Percentiles rank a stretch among this genome's conserved stretches.
Evolutionary conservation across 2,329 filamentous ascomycete species (phyloP).

Genomic region (Cytospora mali): DNA sequence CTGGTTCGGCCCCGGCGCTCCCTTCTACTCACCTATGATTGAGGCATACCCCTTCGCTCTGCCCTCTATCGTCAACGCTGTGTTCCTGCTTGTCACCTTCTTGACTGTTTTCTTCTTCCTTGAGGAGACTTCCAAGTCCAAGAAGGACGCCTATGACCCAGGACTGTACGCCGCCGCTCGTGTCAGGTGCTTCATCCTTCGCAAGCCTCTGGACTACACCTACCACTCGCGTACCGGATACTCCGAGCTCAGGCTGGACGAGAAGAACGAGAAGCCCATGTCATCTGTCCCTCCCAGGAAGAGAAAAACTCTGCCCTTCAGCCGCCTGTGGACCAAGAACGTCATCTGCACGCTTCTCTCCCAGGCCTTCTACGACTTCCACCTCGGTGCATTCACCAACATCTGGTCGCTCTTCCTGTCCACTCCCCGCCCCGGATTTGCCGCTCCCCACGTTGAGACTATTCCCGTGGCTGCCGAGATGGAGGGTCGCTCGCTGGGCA

Average conservation of each 20-base stretch:
- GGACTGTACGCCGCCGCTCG: conserved; percentile 43
- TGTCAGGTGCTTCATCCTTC: conserved; percentile 34
- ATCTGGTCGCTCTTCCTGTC: conserved; percentile 72
- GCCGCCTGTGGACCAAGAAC: conserved; percentile 51
- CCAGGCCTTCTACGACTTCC: conserved; percentile 71
- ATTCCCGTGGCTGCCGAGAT: conserved; percentile 11
- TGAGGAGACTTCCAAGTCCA: conserved; percentile 56
- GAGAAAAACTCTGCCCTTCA: conserved; percentile 38
- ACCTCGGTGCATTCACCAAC: conserved; percentile 69
- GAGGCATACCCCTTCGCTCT: conserved; percentile 67
- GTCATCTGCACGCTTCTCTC: conserved; percentile 58
- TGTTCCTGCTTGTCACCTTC: conserved; percentile 59
- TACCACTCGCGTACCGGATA: conserved; percentile 37
- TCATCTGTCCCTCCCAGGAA: conserved; percentile 18
- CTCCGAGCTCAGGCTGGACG: conserved; percentile 32
- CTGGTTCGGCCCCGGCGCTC: conserved; percentile 62
- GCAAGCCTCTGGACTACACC: conserved; percentile 33
- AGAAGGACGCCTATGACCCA: conserved; percentile 49
- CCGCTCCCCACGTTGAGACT: conserved; percentile 26
- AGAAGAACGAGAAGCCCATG: conserved; percentile 24
- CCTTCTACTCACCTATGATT: conserved; percentile 66
- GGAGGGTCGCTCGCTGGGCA: conserved; percentile 35
- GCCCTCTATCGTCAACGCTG: conserved; percentile 67
- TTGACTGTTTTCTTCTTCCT: conserved; percentile 63
- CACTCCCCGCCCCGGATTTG: conserved; percentile 54